Base-by-base conservation (phyloP, 805 yeast species). In the Candida piceae region DNA sequence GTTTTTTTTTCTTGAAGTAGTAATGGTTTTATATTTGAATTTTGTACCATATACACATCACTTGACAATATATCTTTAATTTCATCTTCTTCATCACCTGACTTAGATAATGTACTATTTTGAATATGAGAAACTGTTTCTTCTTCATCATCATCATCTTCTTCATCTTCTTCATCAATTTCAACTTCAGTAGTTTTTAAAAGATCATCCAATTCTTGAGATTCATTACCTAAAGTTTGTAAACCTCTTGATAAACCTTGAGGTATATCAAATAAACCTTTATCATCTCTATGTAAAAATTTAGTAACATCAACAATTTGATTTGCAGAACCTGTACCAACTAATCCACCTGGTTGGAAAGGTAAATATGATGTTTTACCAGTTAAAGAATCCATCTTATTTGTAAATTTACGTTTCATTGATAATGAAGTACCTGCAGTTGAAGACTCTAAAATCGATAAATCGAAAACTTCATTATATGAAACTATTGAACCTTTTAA, bases 341-440 rank as follows among this genome's bases (percentile, higher is more conserved):
- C 35, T 28, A 69, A 56, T 2, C 97, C 97, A 46, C 98, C 97
- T 0, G 98, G 98, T 40, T 82, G 80, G 55, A 93, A 93, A 0
- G 98, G 98, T 51, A 90, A 62, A 50, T 74, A 84, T 15, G 78
- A 72, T 0, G 94, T 70, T 4, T 77, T 68, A 0, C 97, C 97
- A 32, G 70, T 66, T 3, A 86, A 62, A 2, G 79, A 65, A 28
- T 77, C 81, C n/a, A 66, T 66, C 45, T 75, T 76, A 6, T 82
- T 69, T 12, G 79, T 76, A 44, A 78, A 73, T 36, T 78, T 73
- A 44, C 98, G 69, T 21, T 74, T 77, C 40, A 88, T 57, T 1
- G 95, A 81, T 31, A 88, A 64, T 0, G 95, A 83, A 41, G 79
- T 81, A 10, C 80, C 69, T 12, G 88, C 74, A 30, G 6, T 20